phyloP scores from a whole-genome alignment of 768 basidiomycete species.

The Dioszegia crocea region DNA sequence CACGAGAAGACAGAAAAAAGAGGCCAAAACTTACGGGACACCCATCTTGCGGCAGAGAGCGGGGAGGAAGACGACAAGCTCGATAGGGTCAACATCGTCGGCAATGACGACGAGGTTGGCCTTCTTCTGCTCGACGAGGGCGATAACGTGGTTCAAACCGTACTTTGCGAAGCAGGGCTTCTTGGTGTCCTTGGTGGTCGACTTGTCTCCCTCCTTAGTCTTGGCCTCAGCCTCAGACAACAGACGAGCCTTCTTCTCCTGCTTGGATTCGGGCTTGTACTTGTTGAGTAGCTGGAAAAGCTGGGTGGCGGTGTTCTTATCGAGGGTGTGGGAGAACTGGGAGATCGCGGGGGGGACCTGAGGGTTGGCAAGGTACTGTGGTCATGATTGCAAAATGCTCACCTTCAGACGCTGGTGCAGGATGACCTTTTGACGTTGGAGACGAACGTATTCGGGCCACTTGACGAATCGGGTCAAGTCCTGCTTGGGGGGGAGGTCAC shows the following conservation, averaged over 20 bases:
- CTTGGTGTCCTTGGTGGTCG: slow-evolving; percentile 68
- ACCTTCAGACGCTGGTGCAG: slow-evolving; percentile 90
- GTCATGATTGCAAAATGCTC: slow-evolving; percentile 7
- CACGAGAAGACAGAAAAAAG: neutral
- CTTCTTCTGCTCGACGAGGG: slow-evolving; percentile 92
- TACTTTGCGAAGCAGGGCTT: slow-evolving; percentile 95
- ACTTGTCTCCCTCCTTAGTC: slow-evolving; percentile 71
- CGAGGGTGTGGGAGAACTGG: slow-evolving; percentile 89
- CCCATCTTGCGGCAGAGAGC: slow-evolving; percentile 99
- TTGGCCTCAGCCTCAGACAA: slow-evolving; percentile 63
- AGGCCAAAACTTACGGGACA: slow-evolving; percentile 57
- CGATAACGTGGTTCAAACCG: slow-evolving; percentile 94
- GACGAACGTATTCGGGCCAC: slow-evolving; percentile 97
- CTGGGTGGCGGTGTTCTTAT: slow-evolving; percentile 99
- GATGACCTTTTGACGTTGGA: slow-evolving; percentile 98
- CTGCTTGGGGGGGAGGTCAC: slow-evolving; percentile 81
- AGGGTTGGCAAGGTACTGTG: neutral
- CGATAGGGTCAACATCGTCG: slow-evolving; percentile 92
- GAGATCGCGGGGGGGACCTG: slow-evolving; percentile 90
- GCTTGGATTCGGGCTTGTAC: slow-evolving; percentile 63
- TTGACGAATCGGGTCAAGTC: slow-evolving; percentile 98
- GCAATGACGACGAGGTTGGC: slow-evolving; percentile 91
- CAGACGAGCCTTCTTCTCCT: slow-evolving; percentile 95
- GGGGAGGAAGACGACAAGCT: slow-evolving; percentile 96
- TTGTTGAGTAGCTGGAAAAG: slow-evolving; percentile 98